Percentiles rank a stretch among this genome's conserved stretches.
These are phyloP conservation scores for Skeletonema potamos DNA, from an alignment of 108 stramenopile genomes.

Conservation along the genomic window DNA sequence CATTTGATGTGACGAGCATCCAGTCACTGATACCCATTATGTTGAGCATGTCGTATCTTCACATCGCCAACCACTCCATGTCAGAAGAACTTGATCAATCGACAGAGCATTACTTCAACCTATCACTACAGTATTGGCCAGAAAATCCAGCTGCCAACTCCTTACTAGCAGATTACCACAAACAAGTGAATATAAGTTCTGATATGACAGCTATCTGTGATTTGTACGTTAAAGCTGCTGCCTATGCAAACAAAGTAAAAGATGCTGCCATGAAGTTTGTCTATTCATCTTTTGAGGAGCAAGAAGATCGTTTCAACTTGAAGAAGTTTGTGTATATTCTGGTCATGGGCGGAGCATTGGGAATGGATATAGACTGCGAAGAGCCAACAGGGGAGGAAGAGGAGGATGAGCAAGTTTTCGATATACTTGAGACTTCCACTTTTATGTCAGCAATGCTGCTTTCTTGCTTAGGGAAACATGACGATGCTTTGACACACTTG, in stretches of 20 bases:
- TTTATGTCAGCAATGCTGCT: constrained; percentile 81
- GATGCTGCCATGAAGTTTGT: constrained; percentile 31
- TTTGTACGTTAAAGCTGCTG: constrained; percentile 54
- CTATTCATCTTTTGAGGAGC: constrained; percentile 1
- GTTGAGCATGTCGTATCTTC: constrained; percentile 53
- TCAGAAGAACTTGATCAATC: constrained; percentile 26
- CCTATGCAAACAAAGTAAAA: constrained; percentile 29
- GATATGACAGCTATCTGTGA: constrained; percentile 19
- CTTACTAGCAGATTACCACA: constrained; percentile 14
- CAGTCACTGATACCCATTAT: constrained; percentile 57
- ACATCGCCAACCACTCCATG: constrained; percentile 63
- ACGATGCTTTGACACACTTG: constrained; percentile 57
- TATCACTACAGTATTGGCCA: constrained; percentile 13
- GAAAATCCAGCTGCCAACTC: constrained; percentile 20
- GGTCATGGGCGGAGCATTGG: constrained; percentile 66
- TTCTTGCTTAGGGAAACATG: constrained; percentile 60
- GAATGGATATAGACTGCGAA: constrained; percentile 64
- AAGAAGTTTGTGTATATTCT: constrained; percentile 86
- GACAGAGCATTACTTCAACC: not conserved
- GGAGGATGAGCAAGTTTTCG: constrained; percentile 28
- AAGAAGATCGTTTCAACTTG: constrained; percentile 26
- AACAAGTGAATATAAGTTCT: not conserved
- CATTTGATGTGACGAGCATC: constrained; percentile 1
- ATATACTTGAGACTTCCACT: constrained; percentile 70
- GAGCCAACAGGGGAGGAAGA: constrained; percentile 21